Evolutionary conservation across 192 early-diverging fungal species (phyloP).

Genomic region (Phycomyces blakesleeanus): DNA sequence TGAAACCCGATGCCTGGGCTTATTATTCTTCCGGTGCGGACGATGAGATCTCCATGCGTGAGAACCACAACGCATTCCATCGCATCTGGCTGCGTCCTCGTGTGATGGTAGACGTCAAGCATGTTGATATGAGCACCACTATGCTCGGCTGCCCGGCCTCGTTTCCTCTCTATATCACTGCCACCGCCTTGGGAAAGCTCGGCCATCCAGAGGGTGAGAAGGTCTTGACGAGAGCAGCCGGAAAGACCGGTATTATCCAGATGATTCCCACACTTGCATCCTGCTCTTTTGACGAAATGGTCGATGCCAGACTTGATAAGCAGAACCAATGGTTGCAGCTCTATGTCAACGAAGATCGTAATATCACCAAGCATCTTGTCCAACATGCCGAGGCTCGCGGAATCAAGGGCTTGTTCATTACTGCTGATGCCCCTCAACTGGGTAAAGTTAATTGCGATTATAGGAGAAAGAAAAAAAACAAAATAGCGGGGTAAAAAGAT

Average conservation of each 20-base stretch:
- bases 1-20: constrained; percentile 70
- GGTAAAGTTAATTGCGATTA: constrained; percentile 13
- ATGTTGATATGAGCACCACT: constrained; percentile 58
- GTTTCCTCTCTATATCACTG: constrained; percentile 73
- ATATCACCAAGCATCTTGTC: constrained; percentile 61
- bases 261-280: constrained; percentile 78
- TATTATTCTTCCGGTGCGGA: constrained; percentile 82
- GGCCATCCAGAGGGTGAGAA: constrained; percentile 76
- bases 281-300: constrained; percentile 65
- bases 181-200: constrained; percentile 67
- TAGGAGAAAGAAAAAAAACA: background rate
- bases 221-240: constrained; percentile 52
- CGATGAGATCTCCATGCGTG: constrained; percentile 77
- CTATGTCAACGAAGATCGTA: constrained; percentile 75
- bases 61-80: constrained; percentile 77
- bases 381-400: constrained; percentile 70
- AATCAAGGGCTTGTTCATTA: constrained; percentile 77
- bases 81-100: constrained; percentile 70
- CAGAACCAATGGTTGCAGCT: constrained; percentile 72
- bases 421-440: constrained; percentile 76
- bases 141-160: constrained; percentile 53
- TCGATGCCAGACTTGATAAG: constrained; percentile 40
- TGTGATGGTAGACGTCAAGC: constrained; percentile 69
- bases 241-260: constrained; percentile 57
- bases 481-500: background rate